These are phyloP conservation scores for Rutstroemia sp. DNA, from an alignment of 2,329 filamentous ascomycete species.

Conservation along the genomic window DNA sequence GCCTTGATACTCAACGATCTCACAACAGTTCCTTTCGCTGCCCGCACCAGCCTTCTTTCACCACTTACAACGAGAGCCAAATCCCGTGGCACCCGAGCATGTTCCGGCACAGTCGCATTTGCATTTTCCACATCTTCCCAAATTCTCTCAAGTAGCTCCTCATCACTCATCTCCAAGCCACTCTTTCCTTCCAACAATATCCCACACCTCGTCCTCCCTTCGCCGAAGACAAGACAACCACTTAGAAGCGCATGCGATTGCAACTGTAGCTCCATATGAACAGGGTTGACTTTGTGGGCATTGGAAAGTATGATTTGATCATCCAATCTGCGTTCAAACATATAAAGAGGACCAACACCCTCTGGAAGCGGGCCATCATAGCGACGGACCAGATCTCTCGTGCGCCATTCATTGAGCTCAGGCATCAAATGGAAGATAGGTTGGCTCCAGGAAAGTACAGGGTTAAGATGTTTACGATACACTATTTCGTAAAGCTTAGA, in stretches of 20 bases:
- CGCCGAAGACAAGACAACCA: slow-evolving; percentile 31
- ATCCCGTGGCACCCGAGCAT: slow-evolving; percentile 13
- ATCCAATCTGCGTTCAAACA: slow-evolving; percentile 25
- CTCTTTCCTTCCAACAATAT: slow-evolving; percentile 15
- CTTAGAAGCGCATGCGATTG: slow-evolving; percentile 28
- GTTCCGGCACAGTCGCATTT: slow-evolving; percentile 14
- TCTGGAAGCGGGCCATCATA: slow-evolving; percentile 12
- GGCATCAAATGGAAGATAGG: slow-evolving; percentile 37
- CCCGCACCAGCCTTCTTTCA: slow-evolving; percentile 12
- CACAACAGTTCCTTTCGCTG: slow-evolving; percentile 14
- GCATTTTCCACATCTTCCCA: slow-evolving; percentile 15
- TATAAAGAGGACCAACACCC: slow-evolving; percentile 27
- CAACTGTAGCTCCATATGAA: slow-evolving; percentile 33
- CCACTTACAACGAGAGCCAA: slow-evolving; percentile 12
- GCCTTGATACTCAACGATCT: neutral
- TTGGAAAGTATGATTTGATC: slow-evolving; percentile 39
- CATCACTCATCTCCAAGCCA: neutral
- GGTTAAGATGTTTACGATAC: neutral
- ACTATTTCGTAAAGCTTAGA: neutral
- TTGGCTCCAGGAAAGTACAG: slow-evolving; percentile 12
- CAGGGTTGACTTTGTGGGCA: slow-evolving; percentile 38
- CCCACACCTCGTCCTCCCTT: slow-evolving; percentile 18
- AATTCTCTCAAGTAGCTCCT: slow-evolving; percentile 10
- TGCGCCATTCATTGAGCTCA: slow-evolving; percentile 34
- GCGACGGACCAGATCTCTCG: slow-evolving; percentile 33